Percentiles rank a stretch among this genome's conserved stretches.
Evolutionary conservation across 2,329 filamentous ascomycete genomes (phyloP).

Genomic region (Ceratocystis smalleyi): DNA sequence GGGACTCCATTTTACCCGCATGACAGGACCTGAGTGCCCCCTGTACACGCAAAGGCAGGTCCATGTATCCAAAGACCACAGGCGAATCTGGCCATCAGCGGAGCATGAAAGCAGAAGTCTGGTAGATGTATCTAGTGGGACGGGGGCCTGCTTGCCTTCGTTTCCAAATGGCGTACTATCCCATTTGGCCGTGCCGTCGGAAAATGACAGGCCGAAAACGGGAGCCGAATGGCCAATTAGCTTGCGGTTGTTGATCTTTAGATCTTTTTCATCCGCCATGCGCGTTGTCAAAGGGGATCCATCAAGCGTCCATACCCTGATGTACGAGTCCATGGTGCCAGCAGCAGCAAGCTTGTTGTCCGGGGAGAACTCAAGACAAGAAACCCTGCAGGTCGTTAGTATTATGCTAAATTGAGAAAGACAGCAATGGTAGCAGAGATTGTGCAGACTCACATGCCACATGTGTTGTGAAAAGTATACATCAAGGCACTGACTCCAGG

Average conservation of each 20-base stretch:
- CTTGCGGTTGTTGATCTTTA: slow-evolving; percentile 49
- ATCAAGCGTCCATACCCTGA: slow-evolving; percentile 83
- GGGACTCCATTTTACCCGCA: slow-evolving; percentile 77
- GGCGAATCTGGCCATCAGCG: slow-evolving; percentile 70
- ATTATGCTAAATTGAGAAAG: background rate
- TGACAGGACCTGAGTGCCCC: slow-evolving; percentile 77
- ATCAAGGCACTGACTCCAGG: slow-evolving; percentile 80
- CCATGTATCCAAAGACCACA: slow-evolving; percentile 89
- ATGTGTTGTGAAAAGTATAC: slow-evolving; percentile 96
- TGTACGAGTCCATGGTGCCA: slow-evolving; percentile 87
- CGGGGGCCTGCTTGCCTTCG: slow-evolving; percentile 28
- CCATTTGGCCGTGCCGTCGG: slow-evolving; percentile 46
- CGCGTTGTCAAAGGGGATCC: slow-evolving; percentile 63
- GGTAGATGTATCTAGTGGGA: slow-evolving; percentile 37
- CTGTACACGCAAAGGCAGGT: slow-evolving; percentile 89
- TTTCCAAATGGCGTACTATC: slow-evolving; percentile 36
- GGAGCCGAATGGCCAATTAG: slow-evolving; percentile 81
- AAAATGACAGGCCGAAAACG: slow-evolving; percentile 81
- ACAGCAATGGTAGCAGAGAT: background rate
- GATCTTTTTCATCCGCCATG: slow-evolving; percentile 40
- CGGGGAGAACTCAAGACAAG: slow-evolving; percentile 90
- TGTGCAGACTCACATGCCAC: slow-evolving; percentile 53
- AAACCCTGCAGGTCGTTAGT: slow-evolving; percentile 41
- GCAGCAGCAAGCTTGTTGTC: slow-evolving; percentile 76
- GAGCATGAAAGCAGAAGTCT: slow-evolving; percentile 77